Conservation (phyloP, 2,329 filamentous ascomycete species). For the Coniochaeta sp. region DNA sequence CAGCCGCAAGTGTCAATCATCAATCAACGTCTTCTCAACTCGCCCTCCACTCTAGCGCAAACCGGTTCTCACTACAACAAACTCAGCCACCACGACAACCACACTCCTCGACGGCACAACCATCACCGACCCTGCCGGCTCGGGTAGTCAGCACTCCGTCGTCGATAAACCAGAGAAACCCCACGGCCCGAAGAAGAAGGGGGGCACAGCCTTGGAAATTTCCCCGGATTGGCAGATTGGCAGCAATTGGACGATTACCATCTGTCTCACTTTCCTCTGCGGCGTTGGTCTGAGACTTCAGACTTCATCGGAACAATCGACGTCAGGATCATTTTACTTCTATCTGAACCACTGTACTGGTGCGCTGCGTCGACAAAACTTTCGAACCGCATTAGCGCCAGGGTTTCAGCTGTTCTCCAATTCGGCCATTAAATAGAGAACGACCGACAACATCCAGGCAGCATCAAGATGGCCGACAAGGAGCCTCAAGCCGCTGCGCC, state of each 20-base stretch:
- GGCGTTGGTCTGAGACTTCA: neutral
- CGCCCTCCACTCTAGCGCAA: too few relatives aligned
- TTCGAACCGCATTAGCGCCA: neutral
- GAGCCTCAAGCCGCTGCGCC: neutral
- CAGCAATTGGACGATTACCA: constrained; percentile 1
- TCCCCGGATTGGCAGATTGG: too few relatives aligned
- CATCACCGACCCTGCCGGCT: neutral
- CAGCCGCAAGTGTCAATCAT: too few relatives aligned
- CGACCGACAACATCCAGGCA: neutral
- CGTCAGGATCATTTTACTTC: neutral
- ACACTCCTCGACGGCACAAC: neutral
- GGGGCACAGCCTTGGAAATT: neutral
- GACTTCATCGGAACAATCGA: neutral
- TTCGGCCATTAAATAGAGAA: neutral
- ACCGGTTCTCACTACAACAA: too few relatives aligned
- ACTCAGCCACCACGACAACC: neutral
- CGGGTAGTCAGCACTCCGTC: constrained; percentile 2
- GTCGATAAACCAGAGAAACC: too few relatives aligned
- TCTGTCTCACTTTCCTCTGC: neutral
- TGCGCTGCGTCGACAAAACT: neutral
- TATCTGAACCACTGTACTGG: too few relatives aligned
- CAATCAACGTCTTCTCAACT: too few relatives aligned
- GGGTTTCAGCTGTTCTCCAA: neutral
- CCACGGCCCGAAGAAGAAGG: neutral
- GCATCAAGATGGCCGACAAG: neutral